These are phyloP conservation scores for Euptelea pleiosperma DNA, from an alignment of 164 flowering plant species.

Conservation along the genomic window DNA sequence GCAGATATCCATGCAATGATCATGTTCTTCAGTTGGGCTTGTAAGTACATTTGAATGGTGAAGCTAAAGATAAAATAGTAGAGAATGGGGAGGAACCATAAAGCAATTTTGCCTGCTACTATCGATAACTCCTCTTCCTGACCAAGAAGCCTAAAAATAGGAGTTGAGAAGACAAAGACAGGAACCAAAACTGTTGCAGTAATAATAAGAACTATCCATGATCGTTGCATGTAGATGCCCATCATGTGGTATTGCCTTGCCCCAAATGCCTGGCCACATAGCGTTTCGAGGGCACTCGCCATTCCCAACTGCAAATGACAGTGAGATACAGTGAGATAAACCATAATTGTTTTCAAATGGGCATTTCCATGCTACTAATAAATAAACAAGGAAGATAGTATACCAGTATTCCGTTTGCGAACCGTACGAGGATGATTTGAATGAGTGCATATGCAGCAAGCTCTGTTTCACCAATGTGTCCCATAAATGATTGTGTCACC, in stretches of 20 bases:
- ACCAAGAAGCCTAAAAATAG: slow-evolving; percentile 13
- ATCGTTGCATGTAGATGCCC: too few species aligned
- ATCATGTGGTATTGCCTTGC: too few species aligned
- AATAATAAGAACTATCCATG: slow-evolving; percentile 6
- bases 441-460: too few species aligned
- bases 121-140: not conserved
- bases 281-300: slow-evolving; percentile 23
- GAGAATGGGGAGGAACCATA: slow-evolving; percentile 11
- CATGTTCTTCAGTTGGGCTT: slow-evolving; percentile 40
- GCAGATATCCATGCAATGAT: slow-evolving; percentile 28
- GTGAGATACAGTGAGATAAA: too few species aligned
- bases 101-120: slow-evolving; percentile 3
- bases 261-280: slow-evolving; percentile 39
- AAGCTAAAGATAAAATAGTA: slow-evolving; percentile 6
- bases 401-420: slow-evolving; percentile 24
- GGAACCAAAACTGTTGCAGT: slow-evolving; percentile 2
- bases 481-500: too few species aligned
- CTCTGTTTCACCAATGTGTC: too few species aligned
- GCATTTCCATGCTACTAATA: too few species aligned
- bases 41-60: slow-evolving; percentile 34
- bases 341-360: too few species aligned
- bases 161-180: slow-evolving; percentile 4
- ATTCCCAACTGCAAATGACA: slow-evolving; percentile 12
- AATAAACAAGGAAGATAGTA: too few species aligned
- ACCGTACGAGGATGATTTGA: slow-evolving; percentile 18